Conservation (phyloP, 1,284 basidiomycete genomes). For the Ganoderma meredithae region DNA sequence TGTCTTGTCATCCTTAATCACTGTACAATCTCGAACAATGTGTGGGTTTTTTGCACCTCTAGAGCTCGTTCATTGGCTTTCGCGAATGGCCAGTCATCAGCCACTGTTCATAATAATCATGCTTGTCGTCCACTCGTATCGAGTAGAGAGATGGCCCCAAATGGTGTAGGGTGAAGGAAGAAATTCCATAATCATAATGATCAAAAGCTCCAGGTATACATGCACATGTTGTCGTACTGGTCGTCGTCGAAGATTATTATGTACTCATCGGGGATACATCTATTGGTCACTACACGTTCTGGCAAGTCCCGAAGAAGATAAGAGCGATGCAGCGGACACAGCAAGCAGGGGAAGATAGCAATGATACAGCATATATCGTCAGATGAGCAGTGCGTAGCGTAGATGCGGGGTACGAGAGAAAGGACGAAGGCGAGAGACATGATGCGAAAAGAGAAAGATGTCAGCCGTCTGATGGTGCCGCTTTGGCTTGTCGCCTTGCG, state of each 20-base stretch:
- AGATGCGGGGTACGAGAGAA: conserved; percentile 13
- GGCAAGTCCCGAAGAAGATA: conserved; percentile 24
- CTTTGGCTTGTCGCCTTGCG: conserved; percentile 29
- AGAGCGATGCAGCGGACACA: conserved; percentile 32
- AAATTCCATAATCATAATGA: conserved; percentile 8
- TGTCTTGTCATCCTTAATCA: conserved; percentile 4
- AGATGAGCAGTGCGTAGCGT: conserved; percentile 17
- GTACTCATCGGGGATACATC: conserved; percentile 24
- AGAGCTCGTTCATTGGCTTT: neutral
- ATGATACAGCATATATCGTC: conserved; percentile 30
- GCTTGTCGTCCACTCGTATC: neutral
- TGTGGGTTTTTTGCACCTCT: neutral
- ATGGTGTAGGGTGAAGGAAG: neutral
- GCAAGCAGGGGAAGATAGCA: conserved; percentile 30
- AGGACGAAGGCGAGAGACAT: neutral
- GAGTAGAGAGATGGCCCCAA: no score
- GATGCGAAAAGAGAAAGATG: neutral
- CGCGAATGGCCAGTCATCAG: neutral
- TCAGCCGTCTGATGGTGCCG: conserved; percentile 30
- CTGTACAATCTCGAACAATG: conserved; percentile 16
- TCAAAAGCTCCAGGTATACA: conserved; percentile 16
- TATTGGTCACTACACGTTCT: conserved; percentile 25
- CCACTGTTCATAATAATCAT: neutral
- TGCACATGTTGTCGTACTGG: conserved; percentile 21
- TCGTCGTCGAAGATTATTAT: conserved; percentile 14